Conservation (phyloP, 2,329 filamentous ascomycete species). For the Scedosporium apiospermum region DNA sequence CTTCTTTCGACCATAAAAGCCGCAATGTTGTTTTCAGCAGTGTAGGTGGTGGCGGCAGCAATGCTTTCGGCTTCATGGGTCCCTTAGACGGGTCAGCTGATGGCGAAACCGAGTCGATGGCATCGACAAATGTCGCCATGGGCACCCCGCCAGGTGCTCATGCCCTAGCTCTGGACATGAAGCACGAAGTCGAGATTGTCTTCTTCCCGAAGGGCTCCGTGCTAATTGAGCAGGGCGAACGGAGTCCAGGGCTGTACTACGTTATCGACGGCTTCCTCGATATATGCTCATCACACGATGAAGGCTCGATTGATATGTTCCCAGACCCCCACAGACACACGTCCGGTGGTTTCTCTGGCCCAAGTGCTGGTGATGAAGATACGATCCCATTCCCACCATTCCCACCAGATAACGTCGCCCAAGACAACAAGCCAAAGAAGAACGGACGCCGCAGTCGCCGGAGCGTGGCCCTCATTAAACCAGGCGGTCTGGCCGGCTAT, state of each 20-base stretch:
- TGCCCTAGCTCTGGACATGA: constrained; percentile 65
- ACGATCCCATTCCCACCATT: not conserved
- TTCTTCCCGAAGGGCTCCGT: constrained; percentile 94
- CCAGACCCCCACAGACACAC: not conserved
- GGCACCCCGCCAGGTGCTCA: constrained; percentile 55
- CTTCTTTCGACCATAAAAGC: constrained; percentile 73
- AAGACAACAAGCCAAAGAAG: constrained; percentile 29
- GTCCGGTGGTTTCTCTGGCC: not conserved
- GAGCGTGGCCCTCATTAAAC: constrained; percentile 85
- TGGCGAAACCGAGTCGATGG: constrained; percentile 78
- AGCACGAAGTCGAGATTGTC: constrained; percentile 90
- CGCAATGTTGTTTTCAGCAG: constrained; percentile 63
- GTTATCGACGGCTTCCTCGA: constrained; percentile 96
- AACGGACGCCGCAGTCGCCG: constrained; percentile 41
- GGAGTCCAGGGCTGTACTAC: constrained; percentile 95
- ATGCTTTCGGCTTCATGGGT: constrained; percentile 88
- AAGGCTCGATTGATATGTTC: constrained; percentile 9
- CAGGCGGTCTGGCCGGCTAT: constrained; percentile 88
- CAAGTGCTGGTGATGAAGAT: not conserved
- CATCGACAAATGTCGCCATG: constrained; percentile 57
- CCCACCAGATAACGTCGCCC: not conserved
- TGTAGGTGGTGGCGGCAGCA: constrained; percentile 26
- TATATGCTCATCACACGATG: constrained; percentile 60
- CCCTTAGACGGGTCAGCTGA: constrained; percentile 69
- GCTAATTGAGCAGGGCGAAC: constrained; percentile 89